Percentiles rank a stretch among this genome's conserved stretches.
Evolutionary conservation across 768 basidiomycete genomes (phyloP).

Genomic region (Mycena galericulata): DNA sequence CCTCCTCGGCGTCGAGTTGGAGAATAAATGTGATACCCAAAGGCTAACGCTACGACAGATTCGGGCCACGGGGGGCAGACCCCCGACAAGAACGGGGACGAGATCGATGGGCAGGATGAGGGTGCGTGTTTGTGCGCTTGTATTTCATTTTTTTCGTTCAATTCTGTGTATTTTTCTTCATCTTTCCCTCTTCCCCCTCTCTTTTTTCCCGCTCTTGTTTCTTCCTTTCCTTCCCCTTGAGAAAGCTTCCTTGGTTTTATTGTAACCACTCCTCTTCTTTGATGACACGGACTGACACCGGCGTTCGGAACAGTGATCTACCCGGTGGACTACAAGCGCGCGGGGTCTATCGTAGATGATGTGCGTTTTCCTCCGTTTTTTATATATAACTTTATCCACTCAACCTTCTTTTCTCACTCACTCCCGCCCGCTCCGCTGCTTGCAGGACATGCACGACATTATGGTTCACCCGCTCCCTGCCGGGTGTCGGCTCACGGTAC

Average conservation of each 20-base stretch:
- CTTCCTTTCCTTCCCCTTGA: no score
- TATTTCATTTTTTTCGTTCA: no score
- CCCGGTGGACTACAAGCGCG: slow-evolving; percentile 85
- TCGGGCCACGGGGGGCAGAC: slow-evolving; percentile 98
- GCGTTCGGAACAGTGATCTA: slow-evolving; percentile 90
- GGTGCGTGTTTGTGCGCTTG: slow-evolving; percentile 49
- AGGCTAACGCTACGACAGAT: slow-evolving; percentile 56
- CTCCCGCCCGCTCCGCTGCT: not conserved
- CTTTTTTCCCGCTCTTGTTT: no score
- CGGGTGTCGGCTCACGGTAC: slow-evolving; percentile 65
- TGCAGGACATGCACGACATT: slow-evolving; percentile 61
- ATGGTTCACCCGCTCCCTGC: slow-evolving; percentile 60
- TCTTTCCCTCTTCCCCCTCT: no score
- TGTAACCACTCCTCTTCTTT: no score
- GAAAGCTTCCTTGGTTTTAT: no score
- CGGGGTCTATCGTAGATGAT: slow-evolving; percentile 83
- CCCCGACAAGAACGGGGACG: slow-evolving; percentile 80
- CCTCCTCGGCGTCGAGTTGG: not conserved
- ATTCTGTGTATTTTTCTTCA: no score
- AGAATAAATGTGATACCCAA: not conserved
- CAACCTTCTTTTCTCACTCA: not conserved
- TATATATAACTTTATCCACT: not conserved
- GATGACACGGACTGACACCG: no score
- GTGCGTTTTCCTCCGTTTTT: slow-evolving; percentile 43
- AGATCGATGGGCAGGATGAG: slow-evolving; percentile 86